These are phyloP conservation scores for Eremochloa ophiuroides DNA, from an alignment of 176 grass and related monocot species.

Conservation along the genomic window DNA sequence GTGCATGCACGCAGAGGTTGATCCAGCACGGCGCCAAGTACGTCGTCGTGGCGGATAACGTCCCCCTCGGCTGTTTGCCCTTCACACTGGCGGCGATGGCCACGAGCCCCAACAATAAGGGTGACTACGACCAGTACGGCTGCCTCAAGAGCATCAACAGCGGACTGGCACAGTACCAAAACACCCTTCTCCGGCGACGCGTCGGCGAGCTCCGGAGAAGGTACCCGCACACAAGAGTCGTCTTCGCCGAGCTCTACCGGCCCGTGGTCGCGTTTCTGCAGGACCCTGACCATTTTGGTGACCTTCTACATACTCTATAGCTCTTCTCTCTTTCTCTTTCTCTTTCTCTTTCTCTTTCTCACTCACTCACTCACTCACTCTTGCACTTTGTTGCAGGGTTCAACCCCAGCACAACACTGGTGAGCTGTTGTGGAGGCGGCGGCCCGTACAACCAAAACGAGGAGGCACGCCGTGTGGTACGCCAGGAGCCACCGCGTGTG, in stretches of 20 bases:
- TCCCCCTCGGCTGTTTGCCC: too few relatives aligned
- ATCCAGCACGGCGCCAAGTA: too few relatives aligned
- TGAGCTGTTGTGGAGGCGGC: background rate
- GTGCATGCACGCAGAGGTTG: too few relatives aligned
- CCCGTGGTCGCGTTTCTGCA: too few relatives aligned
- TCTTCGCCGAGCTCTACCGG: too few relatives aligned
- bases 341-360: too few relatives aligned
- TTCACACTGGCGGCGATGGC: conserved; percentile 11
- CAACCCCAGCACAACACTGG: background rate
- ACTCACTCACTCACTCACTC: too few relatives aligned
- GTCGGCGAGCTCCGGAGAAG: background rate
- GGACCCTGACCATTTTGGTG: too few relatives aligned
- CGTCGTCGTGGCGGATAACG: too few relatives aligned
- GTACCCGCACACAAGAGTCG: conserved; percentile 3
- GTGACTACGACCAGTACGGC: conserved; percentile 36
- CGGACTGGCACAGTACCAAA: conserved; percentile 30
- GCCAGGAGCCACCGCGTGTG: background rate
- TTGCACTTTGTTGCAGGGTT: too few relatives aligned
- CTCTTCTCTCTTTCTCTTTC: too few relatives aligned
- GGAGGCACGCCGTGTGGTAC: background rate
- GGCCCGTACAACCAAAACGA: background rate
- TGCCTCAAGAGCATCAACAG: conserved; percentile 32
- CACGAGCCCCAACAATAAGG: conserved; percentile 17
- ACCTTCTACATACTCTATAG: too few relatives aligned
- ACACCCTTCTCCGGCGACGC: background rate